Percentiles rank a stretch among this genome's conserved stretches.
phyloP scores from a whole-genome alignment of 192 early-diverging fungal genomes.

The Diversispora eburnea region DNA sequence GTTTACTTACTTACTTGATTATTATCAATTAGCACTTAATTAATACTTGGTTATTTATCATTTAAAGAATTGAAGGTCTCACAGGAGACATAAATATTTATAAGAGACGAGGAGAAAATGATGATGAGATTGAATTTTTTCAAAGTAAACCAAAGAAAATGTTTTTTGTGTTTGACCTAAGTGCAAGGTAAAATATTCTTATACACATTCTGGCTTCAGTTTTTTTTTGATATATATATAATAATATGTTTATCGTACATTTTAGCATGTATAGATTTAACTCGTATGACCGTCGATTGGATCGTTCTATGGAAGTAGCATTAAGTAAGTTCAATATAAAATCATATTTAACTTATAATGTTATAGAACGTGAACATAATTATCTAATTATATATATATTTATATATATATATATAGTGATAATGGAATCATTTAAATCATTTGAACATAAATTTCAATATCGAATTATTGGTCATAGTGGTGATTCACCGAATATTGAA shows the following conservation, averaged over 20 bases:
- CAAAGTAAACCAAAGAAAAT: slow-evolving; percentile 74
- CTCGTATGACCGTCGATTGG: slow-evolving; percentile 56
- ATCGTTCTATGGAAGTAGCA: slow-evolving; percentile 61
- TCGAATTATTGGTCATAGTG: slow-evolving; percentile 72
- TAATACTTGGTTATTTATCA: no score
- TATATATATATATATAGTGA: slow-evolving; percentile 35
- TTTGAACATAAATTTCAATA: slow-evolving; percentile 81
- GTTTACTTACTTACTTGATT: no score
- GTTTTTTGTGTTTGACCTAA: slow-evolving; percentile 77
- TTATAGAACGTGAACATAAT: not conserved
- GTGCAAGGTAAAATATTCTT: slow-evolving; percentile 48
- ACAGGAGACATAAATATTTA: slow-evolving; percentile 76
- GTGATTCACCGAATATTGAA: slow-evolving; percentile 69
- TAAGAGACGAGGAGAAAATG: slow-evolving; percentile 76
- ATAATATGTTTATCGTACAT: not conserved
- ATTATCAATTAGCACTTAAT: no score
- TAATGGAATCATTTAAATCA: slow-evolving; percentile 71
- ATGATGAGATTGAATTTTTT: slow-evolving; percentile 61
- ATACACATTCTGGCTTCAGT: slow-evolving; percentile 25
- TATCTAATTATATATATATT: not conserved
- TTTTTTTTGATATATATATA: not conserved
- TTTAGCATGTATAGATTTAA: slow-evolving; percentile 64
- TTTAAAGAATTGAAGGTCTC: slow-evolving; percentile 57
- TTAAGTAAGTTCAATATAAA: slow-evolving; percentile 38
- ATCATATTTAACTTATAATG: not conserved